These are phyloP conservation scores for Ceratopteris richardii DNA, from an alignment of 75 land plant species.

Conservation along the genomic window DNA sequence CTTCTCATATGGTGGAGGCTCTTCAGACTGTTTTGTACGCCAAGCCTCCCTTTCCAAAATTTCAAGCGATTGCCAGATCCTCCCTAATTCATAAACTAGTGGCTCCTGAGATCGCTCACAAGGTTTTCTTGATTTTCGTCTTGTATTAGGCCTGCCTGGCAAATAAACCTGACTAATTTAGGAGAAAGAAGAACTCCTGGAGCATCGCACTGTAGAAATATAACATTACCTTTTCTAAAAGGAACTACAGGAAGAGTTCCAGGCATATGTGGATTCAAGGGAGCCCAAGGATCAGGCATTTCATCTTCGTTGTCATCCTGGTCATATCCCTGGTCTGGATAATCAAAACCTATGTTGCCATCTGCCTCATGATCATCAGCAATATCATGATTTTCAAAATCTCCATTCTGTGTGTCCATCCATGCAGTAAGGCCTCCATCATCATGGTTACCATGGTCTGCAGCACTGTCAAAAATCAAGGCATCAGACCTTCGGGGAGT, in stretches of 20 bases:
- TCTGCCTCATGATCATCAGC: slow-evolving; percentile 18
- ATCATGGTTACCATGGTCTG: slow-evolving; percentile 17
- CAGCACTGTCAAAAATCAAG: slow-evolving; percentile 14
- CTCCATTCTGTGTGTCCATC: slow-evolving; percentile 15
- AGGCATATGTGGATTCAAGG: slow-evolving; percentile 82
- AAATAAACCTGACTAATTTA: neutral
- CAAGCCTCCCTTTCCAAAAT: slow-evolving; percentile 5
- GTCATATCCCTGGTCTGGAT: slow-evolving; percentile 11
- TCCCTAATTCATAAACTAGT: slow-evolving; percentile 30
- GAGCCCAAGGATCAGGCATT: slow-evolving; percentile 78
- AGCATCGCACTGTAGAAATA: too few relatives aligned
- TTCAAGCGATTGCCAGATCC: slow-evolving; percentile 19
- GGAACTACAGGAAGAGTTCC: slow-evolving; percentile 77
- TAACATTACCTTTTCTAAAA: slow-evolving; percentile 49
- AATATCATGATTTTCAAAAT: too few relatives aligned
- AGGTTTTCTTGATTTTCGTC: neutral
- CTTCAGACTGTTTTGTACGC: slow-evolving; percentile 15
- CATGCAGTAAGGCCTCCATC: slow-evolving; percentile 13
- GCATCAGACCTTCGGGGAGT: slow-evolving; percentile 21
- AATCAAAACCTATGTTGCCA: slow-evolving; percentile 13
- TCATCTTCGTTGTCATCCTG: slow-evolving; percentile 49
- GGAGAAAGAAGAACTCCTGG: too few relatives aligned
- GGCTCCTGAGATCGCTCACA: neutral
- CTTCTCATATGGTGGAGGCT: slow-evolving; percentile 55
- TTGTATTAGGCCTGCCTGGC: neutral